Evolutionary conservation across 345 rosid species (phyloP).

Genomic region (Clarkia xantiana): DNA sequence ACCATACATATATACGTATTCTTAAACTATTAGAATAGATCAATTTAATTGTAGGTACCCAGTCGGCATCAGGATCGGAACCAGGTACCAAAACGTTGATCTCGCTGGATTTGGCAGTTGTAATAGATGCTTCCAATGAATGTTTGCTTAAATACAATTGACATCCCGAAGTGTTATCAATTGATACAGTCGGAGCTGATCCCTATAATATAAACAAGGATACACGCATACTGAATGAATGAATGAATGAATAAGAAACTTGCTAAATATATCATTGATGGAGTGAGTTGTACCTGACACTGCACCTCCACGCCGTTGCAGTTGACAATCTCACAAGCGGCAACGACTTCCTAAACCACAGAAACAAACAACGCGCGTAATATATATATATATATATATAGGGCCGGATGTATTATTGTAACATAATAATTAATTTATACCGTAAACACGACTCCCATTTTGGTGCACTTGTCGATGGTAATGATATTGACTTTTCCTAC

Average conservation of each 20-base stretch:
- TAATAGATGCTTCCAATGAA: constrained; percentile 56
- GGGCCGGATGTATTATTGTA: no score
- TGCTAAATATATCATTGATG: no score
- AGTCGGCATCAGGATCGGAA: constrained; percentile 47
- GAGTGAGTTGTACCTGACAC: constrained; percentile 55
- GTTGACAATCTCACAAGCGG: constrained; percentile 96
- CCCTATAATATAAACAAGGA: constrained; percentile 60
- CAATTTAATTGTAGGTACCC: no score
- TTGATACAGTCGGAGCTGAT: constrained; percentile 85
- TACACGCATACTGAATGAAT: no score
- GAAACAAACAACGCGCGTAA: no score
- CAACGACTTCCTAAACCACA: constrained; percentile 77
- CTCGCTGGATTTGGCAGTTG: constrained; percentile 93
- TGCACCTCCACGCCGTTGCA: constrained; percentile 90
- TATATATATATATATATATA: no score
- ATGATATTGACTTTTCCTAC: constrained; percentile 96
- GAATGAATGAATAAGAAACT: no score
- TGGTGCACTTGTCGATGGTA: constrained; percentile 87
- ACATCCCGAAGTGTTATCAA: constrained; percentile 83
- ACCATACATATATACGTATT: no score
- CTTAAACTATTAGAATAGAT: no score
- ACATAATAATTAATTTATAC: no score
- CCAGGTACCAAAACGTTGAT: constrained; percentile 87
- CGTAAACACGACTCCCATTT: constrained; percentile 77
- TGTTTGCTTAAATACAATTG: constrained; percentile 77